phyloP scores from a whole-genome alignment of 495 filamentous ascomycete species.

The Penicillium chermesinum region DNA sequence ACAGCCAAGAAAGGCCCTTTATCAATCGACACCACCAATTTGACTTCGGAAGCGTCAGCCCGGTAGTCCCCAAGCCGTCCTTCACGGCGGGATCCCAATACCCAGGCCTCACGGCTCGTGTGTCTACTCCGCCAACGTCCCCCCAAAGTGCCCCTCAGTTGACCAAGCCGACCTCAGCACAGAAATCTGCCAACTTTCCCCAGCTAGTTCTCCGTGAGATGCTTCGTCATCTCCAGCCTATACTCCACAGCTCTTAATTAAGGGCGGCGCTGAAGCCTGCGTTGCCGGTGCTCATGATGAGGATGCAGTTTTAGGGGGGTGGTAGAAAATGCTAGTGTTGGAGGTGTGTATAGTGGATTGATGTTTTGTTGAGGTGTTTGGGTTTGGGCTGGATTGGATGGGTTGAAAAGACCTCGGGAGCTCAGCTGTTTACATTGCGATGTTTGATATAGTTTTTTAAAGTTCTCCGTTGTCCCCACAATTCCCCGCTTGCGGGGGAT shows the following conservation, averaged over 20 bases:
- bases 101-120: slow-evolving; percentile 36
- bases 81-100: slow-evolving; percentile 51
- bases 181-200: slow-evolving; percentile 49
- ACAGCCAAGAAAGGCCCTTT: slow-evolving; percentile 54
- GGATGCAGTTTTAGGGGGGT: slow-evolving; percentile 33
- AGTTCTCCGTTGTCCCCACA: slow-evolving; percentile 1
- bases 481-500: slow-evolving; percentile 11
- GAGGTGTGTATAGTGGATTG: not conserved
- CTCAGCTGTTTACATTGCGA: not conserved
- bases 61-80: slow-evolving; percentile 50
- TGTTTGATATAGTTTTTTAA: slow-evolving; percentile 7
- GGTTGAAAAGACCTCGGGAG: not conserved
- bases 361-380: not conserved
- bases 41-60: slow-evolving; percentile 47
- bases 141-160: slow-evolving; percentile 38
- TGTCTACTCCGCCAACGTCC: slow-evolving; percentile 53
- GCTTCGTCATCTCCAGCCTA: slow-evolving; percentile 45
- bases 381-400: not conserved
- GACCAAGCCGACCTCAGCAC: slow-evolving; percentile 36
- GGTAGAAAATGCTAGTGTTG: slow-evolving; percentile 3
- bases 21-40: slow-evolving; percentile 58
- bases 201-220: slow-evolving; percentile 44
- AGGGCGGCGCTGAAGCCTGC: slow-evolving; percentile 54
- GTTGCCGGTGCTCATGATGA: slow-evolving; percentile 54
- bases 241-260: slow-evolving; percentile 57